A percentile compares a stretch with the other conserved stretches of the same genome.
Evolutionary conservation across 192 early-diverging fungal genomes (phyloP).

Genomic region (Phycomyces blakesleeanus): DNA sequence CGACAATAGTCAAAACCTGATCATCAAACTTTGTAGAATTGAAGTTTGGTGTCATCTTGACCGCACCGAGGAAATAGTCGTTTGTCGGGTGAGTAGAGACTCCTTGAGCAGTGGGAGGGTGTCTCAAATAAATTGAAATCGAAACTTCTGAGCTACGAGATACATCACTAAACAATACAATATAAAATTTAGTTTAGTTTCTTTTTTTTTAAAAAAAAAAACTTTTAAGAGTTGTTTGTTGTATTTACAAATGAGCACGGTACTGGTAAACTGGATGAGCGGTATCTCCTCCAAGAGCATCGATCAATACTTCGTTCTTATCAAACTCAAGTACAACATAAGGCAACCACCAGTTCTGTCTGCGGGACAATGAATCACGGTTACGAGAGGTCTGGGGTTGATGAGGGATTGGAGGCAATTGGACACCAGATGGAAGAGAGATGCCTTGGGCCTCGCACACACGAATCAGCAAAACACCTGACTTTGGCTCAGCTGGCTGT

Average conservation of each 20-base stretch:
- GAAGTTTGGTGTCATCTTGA: constrained; percentile 51
- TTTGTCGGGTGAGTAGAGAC: constrained; percentile 40
- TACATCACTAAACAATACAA: constrained; percentile 45
- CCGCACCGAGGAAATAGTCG: constrained; percentile 53
- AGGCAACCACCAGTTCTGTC: constrained; percentile 62
- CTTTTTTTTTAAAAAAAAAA: too few species aligned
- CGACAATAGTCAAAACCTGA: constrained; percentile 29
- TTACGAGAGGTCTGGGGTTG: constrained; percentile 46
- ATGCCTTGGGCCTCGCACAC: constrained; percentile 80
- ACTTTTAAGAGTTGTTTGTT: too few species aligned
- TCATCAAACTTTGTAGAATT: constrained; percentile 36
- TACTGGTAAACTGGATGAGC: constrained; percentile 75
- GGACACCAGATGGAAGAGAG: constrained; percentile 60
- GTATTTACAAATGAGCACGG: constrained; percentile 74
- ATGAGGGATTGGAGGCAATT: constrained; percentile 49
- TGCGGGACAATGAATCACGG: constrained; percentile 51
- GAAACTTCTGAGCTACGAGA: constrained; percentile 58
- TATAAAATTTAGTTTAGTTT: neutral
- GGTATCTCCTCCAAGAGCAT: constrained; percentile 73
- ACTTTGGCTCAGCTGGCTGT: constrained; percentile 27
- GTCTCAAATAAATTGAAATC: constrained; percentile 56
- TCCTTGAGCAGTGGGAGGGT: constrained; percentile 38
- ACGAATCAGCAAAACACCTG: constrained; percentile 75
- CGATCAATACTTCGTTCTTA: constrained; percentile 89
- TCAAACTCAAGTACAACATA: constrained; percentile 92